phyloP scores from a whole-genome alignment of 257 asterid genomes.

The Perilla frutescens region DNA sequence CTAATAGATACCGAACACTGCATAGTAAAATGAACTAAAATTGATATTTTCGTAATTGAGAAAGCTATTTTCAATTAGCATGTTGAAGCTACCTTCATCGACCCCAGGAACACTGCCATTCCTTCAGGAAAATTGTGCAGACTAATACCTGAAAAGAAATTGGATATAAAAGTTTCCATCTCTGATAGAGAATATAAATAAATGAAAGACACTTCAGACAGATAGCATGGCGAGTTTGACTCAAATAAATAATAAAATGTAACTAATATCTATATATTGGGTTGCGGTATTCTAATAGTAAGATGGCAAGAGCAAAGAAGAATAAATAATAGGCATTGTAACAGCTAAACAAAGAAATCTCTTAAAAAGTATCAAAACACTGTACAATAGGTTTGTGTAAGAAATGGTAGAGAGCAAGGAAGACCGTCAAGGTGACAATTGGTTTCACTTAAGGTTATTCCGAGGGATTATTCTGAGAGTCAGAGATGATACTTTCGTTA shows the following conservation, averaged over 20 bases:
- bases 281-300: conserved; percentile 1
- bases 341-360: conserved; percentile 8
- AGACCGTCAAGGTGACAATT: too few species aligned
- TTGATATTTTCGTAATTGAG: neutral
- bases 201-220: conserved; percentile 10
- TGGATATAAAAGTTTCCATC: conserved; percentile 26
- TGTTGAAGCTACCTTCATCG: conserved; percentile 63
- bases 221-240: conserved; percentile 7
- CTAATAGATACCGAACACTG: neutral
- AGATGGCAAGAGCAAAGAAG: neutral
- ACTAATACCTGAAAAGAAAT: conserved; percentile 73
- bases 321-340: neutral
- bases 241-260: conserved; percentile 24
- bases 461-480: too few species aligned
- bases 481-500: too few species aligned
- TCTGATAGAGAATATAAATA: conserved; percentile 11
- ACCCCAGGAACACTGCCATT: conserved; percentile 97
- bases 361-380: neutral
- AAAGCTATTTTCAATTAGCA: neutral
- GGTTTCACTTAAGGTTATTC: too few species aligned
- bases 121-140: conserved; percentile 97
- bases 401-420: too few species aligned
- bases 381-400: too few species aligned
- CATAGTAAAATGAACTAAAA: conserved; percentile 7
- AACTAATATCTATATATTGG: neutral